phyloP scores from a whole-genome alignment of 768 basidiomycete genomes.

The Boletus subparvulus region DNA sequence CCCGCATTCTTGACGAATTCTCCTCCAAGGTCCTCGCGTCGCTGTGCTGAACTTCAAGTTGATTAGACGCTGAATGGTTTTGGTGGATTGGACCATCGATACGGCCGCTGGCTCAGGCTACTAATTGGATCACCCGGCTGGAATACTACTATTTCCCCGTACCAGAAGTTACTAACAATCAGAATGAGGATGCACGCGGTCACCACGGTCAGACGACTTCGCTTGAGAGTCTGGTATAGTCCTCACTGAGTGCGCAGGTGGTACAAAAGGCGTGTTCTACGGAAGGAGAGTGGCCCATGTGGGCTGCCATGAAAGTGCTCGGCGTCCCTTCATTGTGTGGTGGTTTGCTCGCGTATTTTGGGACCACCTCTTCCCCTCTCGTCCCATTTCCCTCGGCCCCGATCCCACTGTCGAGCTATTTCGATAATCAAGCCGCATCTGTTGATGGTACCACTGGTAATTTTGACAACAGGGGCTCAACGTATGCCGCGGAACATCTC shows the following conservation, averaged over 20 bases:
- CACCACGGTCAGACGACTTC: constrained; percentile 16
- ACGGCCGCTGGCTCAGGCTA: background rate
- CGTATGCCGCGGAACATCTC: constrained; percentile 42
- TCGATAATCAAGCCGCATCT: constrained; percentile 47
- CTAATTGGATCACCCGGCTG: background rate
- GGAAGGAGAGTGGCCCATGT: constrained; percentile 8
- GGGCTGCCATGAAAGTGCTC: constrained; percentile 16
- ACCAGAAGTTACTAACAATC: background rate
- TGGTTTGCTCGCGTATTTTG: constrained; percentile 20
- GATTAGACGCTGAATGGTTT: background rate
- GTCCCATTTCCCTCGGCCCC: constrained; percentile 33
- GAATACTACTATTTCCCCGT: background rate
- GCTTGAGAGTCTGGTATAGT: background rate
- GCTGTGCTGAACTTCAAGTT: background rate
- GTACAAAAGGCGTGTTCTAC: constrained; percentile 13
- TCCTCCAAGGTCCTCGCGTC: background rate
- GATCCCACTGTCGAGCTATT: constrained; percentile 31
- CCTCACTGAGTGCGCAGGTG: constrained; percentile 4
- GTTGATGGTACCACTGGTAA: constrained; percentile 36
- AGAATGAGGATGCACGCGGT: background rate
- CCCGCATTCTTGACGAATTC: background rate
- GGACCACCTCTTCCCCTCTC: constrained; percentile 11
- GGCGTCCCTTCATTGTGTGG: constrained; percentile 24
- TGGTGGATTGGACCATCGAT: background rate
- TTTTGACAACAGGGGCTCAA: constrained; percentile 41